Evolutionary conservation across 805 yeast species (phyloP), one percentile per base, ranked within the genome.

Genomic region (Kodamaea laetipori): DNA sequence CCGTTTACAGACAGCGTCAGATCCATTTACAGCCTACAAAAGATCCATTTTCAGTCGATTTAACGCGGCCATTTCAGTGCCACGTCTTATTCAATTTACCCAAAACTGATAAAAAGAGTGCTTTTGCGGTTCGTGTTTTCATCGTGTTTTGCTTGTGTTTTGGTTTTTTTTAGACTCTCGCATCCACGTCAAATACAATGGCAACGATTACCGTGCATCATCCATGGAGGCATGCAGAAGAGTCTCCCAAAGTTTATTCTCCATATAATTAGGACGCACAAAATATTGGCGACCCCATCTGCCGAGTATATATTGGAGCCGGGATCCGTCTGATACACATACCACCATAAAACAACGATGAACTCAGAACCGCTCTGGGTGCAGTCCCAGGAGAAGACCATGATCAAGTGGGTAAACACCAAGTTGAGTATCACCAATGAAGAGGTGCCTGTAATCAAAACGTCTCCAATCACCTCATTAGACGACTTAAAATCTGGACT

Each of bases 341-440:
- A 26, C 19, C 12, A 26, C 3, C 6, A 11, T 21, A 3, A 11
- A 27, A 12, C 6, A 27, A 27, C 4, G 17, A 30, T 30, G 34
- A 18, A n/a, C 13, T n/a, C 19, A 6, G 34, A 30, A 13, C 34
- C 34, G 10, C 17, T 30, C 15, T 76, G 81, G 81, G 66, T 70
- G 13, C 50, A 56, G 16, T 57, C 66, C 25, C 81, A 77, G 54
- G 68, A 74, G 36, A 69, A 67, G 50, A 71, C 78, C n/a, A 71
- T 77, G 66, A 50, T 70, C 13, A 58, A 78, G 44, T 78, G 82
- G 81, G 57, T 77, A 32, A 73, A 73, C 47, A 49, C 67, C 25
- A 74, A 73, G 49, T 48, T 73, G 15, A 53, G 52, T 16, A 46
- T 19, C 7, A 15, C 12, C 12, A 39, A 33, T 12, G 17, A 16